Evolutionary conservation across 2,329 filamentous ascomycete genomes (phyloP).

Genomic region (Zopfia rhizophila): DNA sequence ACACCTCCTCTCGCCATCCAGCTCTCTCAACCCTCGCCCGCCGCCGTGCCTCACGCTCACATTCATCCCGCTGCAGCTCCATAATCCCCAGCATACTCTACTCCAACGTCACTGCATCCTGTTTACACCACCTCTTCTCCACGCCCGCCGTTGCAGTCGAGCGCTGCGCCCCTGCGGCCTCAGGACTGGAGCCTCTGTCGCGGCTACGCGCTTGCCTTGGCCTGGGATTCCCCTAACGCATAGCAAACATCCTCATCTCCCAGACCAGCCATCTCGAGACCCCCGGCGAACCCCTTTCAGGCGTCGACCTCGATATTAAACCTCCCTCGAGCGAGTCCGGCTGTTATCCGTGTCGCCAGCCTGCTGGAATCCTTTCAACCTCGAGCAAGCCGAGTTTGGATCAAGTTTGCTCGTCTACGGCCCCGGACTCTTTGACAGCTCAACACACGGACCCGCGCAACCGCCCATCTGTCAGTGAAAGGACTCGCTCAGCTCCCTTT

Average conservation of each 20-base stretch:
- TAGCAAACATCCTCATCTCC: constrained; percentile 46
- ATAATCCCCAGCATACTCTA: constrained; percentile 34
- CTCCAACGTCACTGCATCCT: constrained; percentile 17
- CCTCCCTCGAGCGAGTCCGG: constrained; percentile 16
- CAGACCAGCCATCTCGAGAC: constrained; percentile 30
- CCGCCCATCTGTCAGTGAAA: constrained; percentile 9
- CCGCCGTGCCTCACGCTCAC: constrained; percentile 30
- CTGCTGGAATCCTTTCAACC: constrained; percentile 25
- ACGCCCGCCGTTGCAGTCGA: constrained; percentile 19
- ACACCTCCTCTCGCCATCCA: constrained; percentile 26
- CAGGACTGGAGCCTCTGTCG: constrained; percentile 25
- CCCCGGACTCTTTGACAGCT: constrained; percentile 17
- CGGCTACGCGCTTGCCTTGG: constrained; percentile 36
- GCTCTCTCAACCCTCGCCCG: constrained; percentile 14
- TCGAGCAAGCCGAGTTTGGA: constrained; percentile 20
- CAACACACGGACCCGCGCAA: constrained; percentile 23
- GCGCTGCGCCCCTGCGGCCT: constrained; percentile 26
- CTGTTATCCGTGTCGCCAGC: constrained; percentile 20
- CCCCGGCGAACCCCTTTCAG: constrained; percentile 32
- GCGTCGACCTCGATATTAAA: constrained; percentile 13
- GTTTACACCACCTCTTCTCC: constrained; percentile 8
- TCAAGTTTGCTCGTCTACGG: constrained; percentile 25
- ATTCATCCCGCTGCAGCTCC: constrained; percentile 42
- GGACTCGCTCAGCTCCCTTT: constrained; percentile 11
- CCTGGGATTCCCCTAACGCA: constrained; percentile 43